These are phyloP conservation scores for Gyromitra esculenta DNA, from an alignment of 2,329 filamentous ascomycete genomes.

Conservation along the genomic window DNA sequence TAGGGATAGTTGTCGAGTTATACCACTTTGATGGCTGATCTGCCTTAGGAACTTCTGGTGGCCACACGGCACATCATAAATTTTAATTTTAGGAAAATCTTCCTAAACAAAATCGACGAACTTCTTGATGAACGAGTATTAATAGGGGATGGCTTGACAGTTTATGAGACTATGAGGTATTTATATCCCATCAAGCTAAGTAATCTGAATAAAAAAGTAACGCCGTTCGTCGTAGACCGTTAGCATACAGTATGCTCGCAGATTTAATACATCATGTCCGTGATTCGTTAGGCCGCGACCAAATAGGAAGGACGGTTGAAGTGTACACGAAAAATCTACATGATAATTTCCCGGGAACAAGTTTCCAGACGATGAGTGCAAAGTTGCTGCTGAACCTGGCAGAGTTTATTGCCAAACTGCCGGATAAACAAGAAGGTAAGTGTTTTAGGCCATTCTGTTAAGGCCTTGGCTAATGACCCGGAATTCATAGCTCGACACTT, in stretches of 20 bases:
- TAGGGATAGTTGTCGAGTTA: not conserved
- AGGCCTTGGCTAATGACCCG: conserved; percentile 29
- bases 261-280: conserved; percentile 97
- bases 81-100: conserved; percentile 97
- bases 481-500: conserved; percentile 77
- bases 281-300: conserved; percentile 84
- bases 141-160: conserved; percentile 93
- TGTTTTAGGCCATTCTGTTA: not conserved
- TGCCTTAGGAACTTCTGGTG: conserved; percentile 77
- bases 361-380: conserved; percentile 99
- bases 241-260: conserved; percentile 98
- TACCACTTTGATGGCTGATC: conserved; percentile 24
- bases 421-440: conserved; percentile 79
- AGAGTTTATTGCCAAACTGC: conserved; percentile 93
- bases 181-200: not conserved
- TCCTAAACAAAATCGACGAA: conserved; percentile 92
- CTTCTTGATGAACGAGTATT: conserved; percentile 91
- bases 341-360: conserved; percentile 95
- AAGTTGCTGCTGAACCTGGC: conserved; percentile 98
- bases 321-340: conserved; percentile 97
- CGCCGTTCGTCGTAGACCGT: conserved; percentile 66
- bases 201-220: conserved; percentile 9
- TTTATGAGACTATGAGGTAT: conserved; percentile 86
- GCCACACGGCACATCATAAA: conserved; percentile 99
- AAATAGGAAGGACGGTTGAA: conserved; percentile 94